Base-by-base conservation (phyloP, 2,329 filamentous ascomycete genomes). In the Fusarium sp. region DNA sequence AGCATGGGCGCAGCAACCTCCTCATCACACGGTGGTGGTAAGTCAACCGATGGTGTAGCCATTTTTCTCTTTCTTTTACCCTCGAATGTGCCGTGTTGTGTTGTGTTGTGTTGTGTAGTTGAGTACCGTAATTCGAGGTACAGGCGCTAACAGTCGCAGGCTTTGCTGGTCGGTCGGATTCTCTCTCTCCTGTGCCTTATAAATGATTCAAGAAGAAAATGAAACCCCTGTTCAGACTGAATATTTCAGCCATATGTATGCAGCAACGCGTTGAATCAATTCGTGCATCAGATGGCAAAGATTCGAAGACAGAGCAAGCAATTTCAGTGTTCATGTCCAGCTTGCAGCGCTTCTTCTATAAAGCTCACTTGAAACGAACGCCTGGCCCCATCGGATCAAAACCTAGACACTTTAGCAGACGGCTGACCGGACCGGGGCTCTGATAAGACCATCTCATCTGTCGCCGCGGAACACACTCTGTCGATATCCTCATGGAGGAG, bases 41-140 rank as follows among this genome's bases (percentile, higher is more conserved):
- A 42, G 53, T 74, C 74, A 55, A 76, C 63, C 54, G 74, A 72
- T 22, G 74, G 63, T 46, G 74, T 71, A 42, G 72, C 74, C 74
- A 76, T 63, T 18, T 11, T 56, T 44, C 28, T n/a, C 31, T 24
- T 17, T 44, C 28, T n/a, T 36, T 24, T 17, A 17, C 20, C 34
- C 51, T 40, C 28, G 34, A n/a, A 34, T 45, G 45, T 42, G 13
- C 8, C 42, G 28, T 43, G 18, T 20, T 20, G 18, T 20, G 42
- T 53, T 44, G 28, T 43, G 42, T 53, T 26, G n/a, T n/a, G 10
- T 31, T 10, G 28, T 13, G 31, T 40, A 22, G 36, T 50, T 52
- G 52, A 20, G 33, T 28, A 20, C 18, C 18, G 18, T 20, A 20
- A 22, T 66, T 51, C 20, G 45, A 22, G 17, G 26, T 65, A 36